Percentiles rank a stretch among this genome's conserved stretches.
These are phyloP conservation scores for Sugiyamaella neomexicana DNA, from an alignment of 1,139 yeast genomes.

Conservation along the genomic window DNA sequence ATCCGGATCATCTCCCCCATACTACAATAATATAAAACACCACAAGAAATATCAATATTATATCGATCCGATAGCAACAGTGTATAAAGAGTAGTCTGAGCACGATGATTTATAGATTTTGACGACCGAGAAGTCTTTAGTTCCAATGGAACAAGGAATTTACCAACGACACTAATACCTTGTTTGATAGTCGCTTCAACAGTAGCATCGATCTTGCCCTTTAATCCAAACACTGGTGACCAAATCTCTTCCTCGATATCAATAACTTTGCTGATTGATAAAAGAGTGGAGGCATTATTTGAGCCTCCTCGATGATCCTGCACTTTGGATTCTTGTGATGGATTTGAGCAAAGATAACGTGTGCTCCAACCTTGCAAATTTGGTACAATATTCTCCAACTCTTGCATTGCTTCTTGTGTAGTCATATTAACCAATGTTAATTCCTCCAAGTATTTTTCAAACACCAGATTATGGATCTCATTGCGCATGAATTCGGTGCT, in stretches of 20 bases:
- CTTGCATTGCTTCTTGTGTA: slow-evolving; percentile 48
- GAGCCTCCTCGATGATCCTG: slow-evolving; percentile 32
- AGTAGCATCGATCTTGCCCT: slow-evolving; percentile 89
- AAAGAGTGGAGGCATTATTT: slow-evolving; percentile 13
- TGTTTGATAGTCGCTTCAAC: slow-evolving; percentile 55
- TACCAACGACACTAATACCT: slow-evolving; percentile 41
- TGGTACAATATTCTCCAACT: slow-evolving; percentile 54
- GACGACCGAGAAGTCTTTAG: slow-evolving; percentile 73
- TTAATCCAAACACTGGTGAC: slow-evolving; percentile 90
- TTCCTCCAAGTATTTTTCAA: slow-evolving; percentile 48
- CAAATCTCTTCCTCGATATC: slow-evolving; percentile 90
- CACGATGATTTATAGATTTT: slow-evolving; percentile 68
- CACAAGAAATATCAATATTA: slow-evolving; percentile 61
- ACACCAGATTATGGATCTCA: slow-evolving; percentile 47
- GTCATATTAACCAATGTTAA: slow-evolving; percentile 60
- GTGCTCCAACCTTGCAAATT: slow-evolving; percentile 66
- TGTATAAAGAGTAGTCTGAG: slow-evolving; percentile 86
- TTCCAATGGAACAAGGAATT: slow-evolving; percentile 73
- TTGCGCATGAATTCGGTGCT: slow-evolving; percentile 48
- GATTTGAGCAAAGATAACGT: slow-evolving; percentile 43
- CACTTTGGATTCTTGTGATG: slow-evolving; percentile 28
- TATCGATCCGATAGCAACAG: slow-evolving; percentile 78
- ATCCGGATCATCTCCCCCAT: slow-evolving; percentile 54
- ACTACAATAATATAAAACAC: slow-evolving; percentile 73
- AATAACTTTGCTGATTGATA: slow-evolving; percentile 59